Conservation (phyloP, 2,329 filamentous ascomycete genomes). For the Curvularia hawaiiensis region DNA sequence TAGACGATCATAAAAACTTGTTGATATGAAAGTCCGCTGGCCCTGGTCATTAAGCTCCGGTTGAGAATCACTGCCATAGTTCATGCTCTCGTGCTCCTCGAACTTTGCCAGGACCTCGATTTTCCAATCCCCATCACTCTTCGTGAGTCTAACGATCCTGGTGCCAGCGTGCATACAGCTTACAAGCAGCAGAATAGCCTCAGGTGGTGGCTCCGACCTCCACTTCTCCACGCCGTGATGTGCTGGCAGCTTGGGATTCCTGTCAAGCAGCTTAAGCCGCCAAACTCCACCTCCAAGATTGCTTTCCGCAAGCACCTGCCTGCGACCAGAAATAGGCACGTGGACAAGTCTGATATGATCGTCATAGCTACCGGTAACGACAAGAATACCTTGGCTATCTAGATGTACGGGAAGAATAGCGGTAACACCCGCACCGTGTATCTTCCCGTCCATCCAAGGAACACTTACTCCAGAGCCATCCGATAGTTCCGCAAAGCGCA, state of each 20-base stretch:
- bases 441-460: constrained; percentile 58
- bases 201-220: constrained; percentile 22
- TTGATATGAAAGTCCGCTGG: constrained; percentile 63
- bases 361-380: constrained; percentile 92
- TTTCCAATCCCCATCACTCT: constrained; percentile 54
- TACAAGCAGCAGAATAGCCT: constrained; percentile 58
- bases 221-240: constrained; percentile 22
- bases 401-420: constrained; percentile 75
- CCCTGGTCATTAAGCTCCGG: constrained; percentile 41
- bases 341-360: constrained; percentile 75
- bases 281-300: constrained; percentile 84
- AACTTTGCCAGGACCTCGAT: constrained; percentile 73
- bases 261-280: constrained; percentile 70
- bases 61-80: constrained; percentile 81
- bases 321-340: constrained; percentile 46
- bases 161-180: constrained; percentile 94
- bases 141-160: constrained; percentile 62
- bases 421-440: constrained; percentile 84
- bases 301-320: constrained; percentile 64
- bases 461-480: constrained; percentile 21
- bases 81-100: constrained; percentile 91
- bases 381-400: constrained; percentile 53
- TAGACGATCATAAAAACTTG: constrained; percentile 77
- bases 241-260: constrained; percentile 18
- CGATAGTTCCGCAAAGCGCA: constrained; percentile 48